Evolutionary conservation across 192 early-diverging fungal genomes (phyloP).

Genomic region (Obelidium mucronatum): DNA sequence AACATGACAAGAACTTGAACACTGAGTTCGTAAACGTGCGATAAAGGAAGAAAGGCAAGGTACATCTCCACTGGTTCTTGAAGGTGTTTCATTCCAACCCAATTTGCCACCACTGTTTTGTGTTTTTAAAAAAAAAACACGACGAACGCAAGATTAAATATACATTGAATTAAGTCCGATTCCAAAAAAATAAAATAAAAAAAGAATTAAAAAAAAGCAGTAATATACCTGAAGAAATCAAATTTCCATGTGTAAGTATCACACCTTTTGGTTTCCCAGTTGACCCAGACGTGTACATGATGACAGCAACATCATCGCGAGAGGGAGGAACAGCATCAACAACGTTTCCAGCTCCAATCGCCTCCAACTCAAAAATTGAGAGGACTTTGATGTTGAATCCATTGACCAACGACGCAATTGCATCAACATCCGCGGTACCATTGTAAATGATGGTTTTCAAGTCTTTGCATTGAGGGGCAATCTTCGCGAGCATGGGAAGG

Average conservation of each 20-base stretch:
- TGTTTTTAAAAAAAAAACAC: not conserved
- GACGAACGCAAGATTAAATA: no score
- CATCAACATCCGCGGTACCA: conserved; percentile 55
- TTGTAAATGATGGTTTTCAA: conserved; percentile 76
- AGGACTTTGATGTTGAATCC: conserved; percentile 1
- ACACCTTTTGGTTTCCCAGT: conserved; percentile 82
- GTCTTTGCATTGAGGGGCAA: conserved; percentile 61
- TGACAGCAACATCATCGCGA: conserved; percentile 69
- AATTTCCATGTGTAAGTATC: conserved; percentile 79
- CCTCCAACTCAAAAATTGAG: conserved; percentile 68
- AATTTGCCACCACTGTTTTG: conserved; percentile 56
- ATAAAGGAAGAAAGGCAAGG: conserved; percentile 73
- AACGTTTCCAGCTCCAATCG: conserved; percentile 61
- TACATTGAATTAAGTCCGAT: no score
- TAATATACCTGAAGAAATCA: conserved; percentile 68
- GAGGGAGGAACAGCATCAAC: conserved; percentile 61
- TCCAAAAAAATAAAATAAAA: no score
- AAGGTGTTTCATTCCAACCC: no score
- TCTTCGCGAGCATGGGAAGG: conserved; percentile 66
- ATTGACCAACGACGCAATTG: not conserved
- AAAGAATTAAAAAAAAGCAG: not conserved
- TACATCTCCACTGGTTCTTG: no score
- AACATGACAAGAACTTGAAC: conserved; percentile 72
- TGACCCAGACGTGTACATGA: conserved; percentile 86
- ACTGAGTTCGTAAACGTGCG: conserved; percentile 52